Base-by-base conservation (phyloP, 768 basidiomycete species). In the Pholiota conissans region DNA sequence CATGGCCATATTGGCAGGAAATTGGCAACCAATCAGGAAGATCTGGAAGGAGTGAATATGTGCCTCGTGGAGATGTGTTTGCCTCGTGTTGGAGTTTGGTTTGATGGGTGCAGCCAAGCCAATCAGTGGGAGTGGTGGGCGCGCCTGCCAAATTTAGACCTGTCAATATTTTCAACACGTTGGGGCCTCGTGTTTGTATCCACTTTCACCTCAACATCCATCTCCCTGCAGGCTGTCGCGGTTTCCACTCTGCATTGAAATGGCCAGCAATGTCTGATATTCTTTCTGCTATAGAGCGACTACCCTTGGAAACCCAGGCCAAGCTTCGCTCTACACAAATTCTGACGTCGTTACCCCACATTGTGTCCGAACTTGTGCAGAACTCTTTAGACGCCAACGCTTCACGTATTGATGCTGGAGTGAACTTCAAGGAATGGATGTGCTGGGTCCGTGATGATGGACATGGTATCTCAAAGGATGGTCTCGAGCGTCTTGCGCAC, bases 401-500 rank as follows among this genome's bases (percentile, higher is more conserved):
- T 0, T 76, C 71, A 14, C 78, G 80, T 20, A 77, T 98, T 50
- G 85, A 90, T 39, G 74, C 94, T 47, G 85, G 87, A 3, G 67
- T 97, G 1, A 83, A 94, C 66, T 84, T 84, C 49, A 82, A 81
- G 42, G 84, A 88, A 42, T 95, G 93, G 92, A 77, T 79, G 6
- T 87, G 93, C 64, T 89, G 91, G 84, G 90, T 95, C 8, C 80
- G 81, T 64, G 96, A 98, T 73, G 82, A 97, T 67, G 96, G 96
- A 0, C 64, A 64, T 52, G 96, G 96, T 1, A 87, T 98, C 49
- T 73, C 73, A 34, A 83, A 80, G 66, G 80, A 81, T 5, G 83
- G 82, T 1, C 73, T 97, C 61, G 72, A 67, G 26, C 59, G 74
- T 14, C 74, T 95, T 7, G 85, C 80, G 5, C 73, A 73, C 58